Evolutionary conservation across 768 basidiomycete species (phyloP).

Genomic region (Suillus spraguei): DNA sequence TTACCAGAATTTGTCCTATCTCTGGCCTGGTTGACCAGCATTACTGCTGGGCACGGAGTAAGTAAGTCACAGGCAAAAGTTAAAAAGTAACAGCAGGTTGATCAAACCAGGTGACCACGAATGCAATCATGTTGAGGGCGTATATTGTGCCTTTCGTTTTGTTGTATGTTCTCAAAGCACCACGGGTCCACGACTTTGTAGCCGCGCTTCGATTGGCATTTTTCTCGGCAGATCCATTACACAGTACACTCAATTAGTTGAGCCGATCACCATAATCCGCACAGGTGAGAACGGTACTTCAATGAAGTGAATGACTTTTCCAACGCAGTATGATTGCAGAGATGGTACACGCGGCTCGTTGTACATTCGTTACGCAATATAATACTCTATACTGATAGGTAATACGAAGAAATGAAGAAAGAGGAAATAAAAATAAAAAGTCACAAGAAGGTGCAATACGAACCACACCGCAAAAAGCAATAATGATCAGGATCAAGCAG

Average conservation of each 20-base stretch:
- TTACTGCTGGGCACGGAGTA: conserved; percentile 72
- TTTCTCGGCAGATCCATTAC: too few relatives aligned
- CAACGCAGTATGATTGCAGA: conserved; percentile 7
- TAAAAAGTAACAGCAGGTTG: not conserved
- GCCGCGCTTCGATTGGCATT: not conserved
- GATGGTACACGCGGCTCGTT: conserved; percentile 3
- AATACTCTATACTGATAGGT: conserved; percentile 5
- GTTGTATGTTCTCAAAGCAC: not conserved
- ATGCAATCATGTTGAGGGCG: conserved; percentile 73
- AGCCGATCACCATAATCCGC: not conserved
- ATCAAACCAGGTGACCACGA: conserved; percentile 35
- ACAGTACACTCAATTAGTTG: not conserved
- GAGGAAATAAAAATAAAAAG: conserved; percentile 12
- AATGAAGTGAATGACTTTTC: not conserved
- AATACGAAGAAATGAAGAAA: conserved; percentile 6
- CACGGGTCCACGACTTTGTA: too few relatives aligned
- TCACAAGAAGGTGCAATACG: not conserved
- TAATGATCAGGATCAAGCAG: conserved; percentile 33
- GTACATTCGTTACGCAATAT: conserved; percentile 16
- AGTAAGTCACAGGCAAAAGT: conserved; percentile 41
- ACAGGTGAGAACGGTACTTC: not conserved
- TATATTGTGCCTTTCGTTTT: conserved; percentile 41
- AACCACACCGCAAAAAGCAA: conserved; percentile 27
- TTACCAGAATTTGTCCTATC: conserved; percentile 60
- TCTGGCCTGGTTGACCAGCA: conserved; percentile 63